Base-by-base conservation (phyloP, 495 filamentous ascomycete genomes). In the Hypomontagnella monticulosa region DNA sequence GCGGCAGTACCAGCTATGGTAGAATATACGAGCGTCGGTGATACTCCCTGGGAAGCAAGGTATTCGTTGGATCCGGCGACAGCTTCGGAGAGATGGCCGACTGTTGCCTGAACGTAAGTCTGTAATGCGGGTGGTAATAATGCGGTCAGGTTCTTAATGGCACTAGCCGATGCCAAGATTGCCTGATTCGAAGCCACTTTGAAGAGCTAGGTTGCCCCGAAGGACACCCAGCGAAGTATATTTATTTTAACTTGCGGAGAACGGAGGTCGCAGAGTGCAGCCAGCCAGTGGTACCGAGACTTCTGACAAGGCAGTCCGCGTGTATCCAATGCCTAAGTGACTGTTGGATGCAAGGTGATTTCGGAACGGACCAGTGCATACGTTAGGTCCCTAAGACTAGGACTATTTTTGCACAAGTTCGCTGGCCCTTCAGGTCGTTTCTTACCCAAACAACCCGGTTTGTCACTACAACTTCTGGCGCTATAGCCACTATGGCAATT, bases 21-120 rank as follows among this genome's bases (percentile, higher is more conserved):
- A 55, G 75, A 74, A 62, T 82, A 81, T 67, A 82, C 57, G 11
- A 79, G 62, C 44, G 78, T 78, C 62, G 82, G 79, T 20, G 79
- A 75, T 58, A 77, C 67, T 70, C 79, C 79, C n/a, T 77, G 78
- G 19, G 79, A 71, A 64, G 82, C 78, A 63, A 88, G 74, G 52
- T 83, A 85, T 48, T 84, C 79, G 69, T 80, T 83, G 59, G 87
- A 76, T 67, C 81, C 81, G 51, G 83, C 79, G 50, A 89, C 66
- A 52, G 72, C 73, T 66, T 70, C 55, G 46, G 72, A 71, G 14
- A 81, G 52, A n/a, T 77, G 74, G 40, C 66, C 67, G 61, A 80
- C 57, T 23, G 78, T 75, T 41, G 73, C 75, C 53, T 79, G 76
- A 60, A 85, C 56, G 71, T 81, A 83, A 52, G 73, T 73, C 63